A percentile compares a stretch with the other conserved stretches of the same genome.
Evolutionary conservation across 768 basidiomycete species (phyloP).

Genomic region (Collybiopsis luxurians): DNA sequence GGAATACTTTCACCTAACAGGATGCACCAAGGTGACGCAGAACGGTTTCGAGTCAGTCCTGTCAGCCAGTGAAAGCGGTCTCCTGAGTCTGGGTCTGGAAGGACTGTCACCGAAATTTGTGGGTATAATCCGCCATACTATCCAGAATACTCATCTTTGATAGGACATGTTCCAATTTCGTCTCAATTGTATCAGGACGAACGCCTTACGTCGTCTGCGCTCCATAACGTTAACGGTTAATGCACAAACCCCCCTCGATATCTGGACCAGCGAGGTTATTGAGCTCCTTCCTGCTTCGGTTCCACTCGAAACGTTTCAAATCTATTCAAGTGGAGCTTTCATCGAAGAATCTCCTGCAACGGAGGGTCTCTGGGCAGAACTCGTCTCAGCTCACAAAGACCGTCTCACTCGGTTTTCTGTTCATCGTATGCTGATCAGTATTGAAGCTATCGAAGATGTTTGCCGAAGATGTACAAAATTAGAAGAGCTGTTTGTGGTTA

Average conservation of each 20-base stretch:
- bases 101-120: conserved; percentile 62
- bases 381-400: conserved; percentile 49
- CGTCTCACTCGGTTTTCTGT: conserved; percentile 59
- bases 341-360: conserved; percentile 33
- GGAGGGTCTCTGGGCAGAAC: conserved; percentile 46
- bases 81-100: conserved; percentile 59
- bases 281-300: conserved; percentile 39
- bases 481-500: conserved; percentile 63
- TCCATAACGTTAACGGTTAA: conserved; percentile 59
- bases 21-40: conserved; percentile 70
- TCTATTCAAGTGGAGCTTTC: conserved; percentile 51
- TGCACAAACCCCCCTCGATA: conserved; percentile 28
- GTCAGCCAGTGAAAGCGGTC: conserved; percentile 39
- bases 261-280: conserved; percentile 45
- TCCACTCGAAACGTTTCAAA: conserved; percentile 58
- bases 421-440: conserved; percentile 57
- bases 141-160: neutral
- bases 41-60: conserved; percentile 54
- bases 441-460: conserved; percentile 48
- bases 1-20: conserved; percentile 58
- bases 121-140: conserved; percentile 12
- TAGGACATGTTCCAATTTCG: conserved; percentile 57
- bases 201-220: conserved; percentile 40
- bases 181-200: conserved; percentile 27
- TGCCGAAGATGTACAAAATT: conserved; percentile 52